These are phyloP conservation scores for Tolypocladium album DNA, from an alignment of 2,329 filamentous ascomycete species.

Conservation along the genomic window DNA sequence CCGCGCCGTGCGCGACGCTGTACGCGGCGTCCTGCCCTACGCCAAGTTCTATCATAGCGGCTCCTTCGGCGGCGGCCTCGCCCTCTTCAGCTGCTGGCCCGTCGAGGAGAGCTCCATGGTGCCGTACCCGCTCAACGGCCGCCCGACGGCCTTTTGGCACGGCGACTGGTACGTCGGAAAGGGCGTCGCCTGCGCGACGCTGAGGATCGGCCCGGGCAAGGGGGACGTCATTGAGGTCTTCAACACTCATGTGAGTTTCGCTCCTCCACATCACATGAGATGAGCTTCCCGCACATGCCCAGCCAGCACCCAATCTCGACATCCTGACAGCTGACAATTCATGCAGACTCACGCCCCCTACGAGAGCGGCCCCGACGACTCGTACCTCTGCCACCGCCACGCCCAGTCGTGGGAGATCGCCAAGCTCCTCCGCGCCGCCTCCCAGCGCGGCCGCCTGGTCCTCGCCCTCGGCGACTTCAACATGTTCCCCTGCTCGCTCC, in stretches of 20 bases:
- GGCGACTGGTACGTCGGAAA: constrained; percentile 97
- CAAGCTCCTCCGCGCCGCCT: constrained; percentile 74
- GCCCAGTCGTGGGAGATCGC: constrained; percentile 93
- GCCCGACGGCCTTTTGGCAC: constrained; percentile 85
- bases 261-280: too few species aligned
- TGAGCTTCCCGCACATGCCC: too few species aligned
- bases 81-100: constrained; percentile 83
- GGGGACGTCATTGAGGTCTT: constrained; percentile 78
- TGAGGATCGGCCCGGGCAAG: constrained; percentile 54
- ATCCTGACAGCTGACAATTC: background rate
- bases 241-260: constrained; percentile 67
- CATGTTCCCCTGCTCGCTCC: constrained; percentile 80
- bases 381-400: constrained; percentile 81
- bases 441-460: constrained; percentile 71
- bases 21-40: constrained; percentile 66
- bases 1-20: constrained; percentile 62
- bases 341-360: constrained; percentile 69
- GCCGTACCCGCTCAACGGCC: constrained; percentile 80
- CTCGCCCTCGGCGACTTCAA: constrained; percentile 92
- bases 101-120: constrained; percentile 84
- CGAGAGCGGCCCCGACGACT: constrained; percentile 66
- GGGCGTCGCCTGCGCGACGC: constrained; percentile 74
- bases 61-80: constrained; percentile 80
- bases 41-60: constrained; percentile 90
- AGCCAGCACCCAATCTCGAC: too few species aligned